A percentile compares a stretch with the other conserved stretches of the same genome.
These are phyloP conservation scores for Pestalotiopsis sp. DNA, from an alignment of 2,329 filamentous ascomycete species.

Conservation along the genomic window DNA sequence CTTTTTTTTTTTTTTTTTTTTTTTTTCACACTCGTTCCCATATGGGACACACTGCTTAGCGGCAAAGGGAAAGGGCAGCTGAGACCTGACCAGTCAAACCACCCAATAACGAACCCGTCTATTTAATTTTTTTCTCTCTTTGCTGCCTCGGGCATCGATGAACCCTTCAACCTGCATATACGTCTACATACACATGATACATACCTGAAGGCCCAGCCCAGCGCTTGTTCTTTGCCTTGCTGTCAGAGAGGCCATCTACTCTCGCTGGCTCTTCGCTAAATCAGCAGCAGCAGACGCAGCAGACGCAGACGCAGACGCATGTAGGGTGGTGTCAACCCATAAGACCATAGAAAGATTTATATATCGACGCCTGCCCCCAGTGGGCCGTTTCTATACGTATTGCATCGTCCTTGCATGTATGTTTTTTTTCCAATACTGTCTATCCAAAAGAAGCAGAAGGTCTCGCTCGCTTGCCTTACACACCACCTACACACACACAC, in stretches of 20 bases:
- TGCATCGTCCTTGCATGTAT: neutral
- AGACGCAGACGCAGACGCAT: neutral
- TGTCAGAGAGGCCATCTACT: neutral
- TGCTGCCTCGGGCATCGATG: slow-evolving; percentile 7
- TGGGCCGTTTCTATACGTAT: neutral
- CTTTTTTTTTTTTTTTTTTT: too few species aligned
- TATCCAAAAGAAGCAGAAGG: too few species aligned
- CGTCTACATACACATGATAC: slow-evolving; percentile 5
- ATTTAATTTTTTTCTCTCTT: too few species aligned
- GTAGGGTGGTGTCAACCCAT: neutral
- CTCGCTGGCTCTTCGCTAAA: neutral
- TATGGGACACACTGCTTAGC: slow-evolving; percentile 3
- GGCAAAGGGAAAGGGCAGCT: slow-evolving; percentile 1
- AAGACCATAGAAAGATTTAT: neutral
- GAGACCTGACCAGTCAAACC: slow-evolving; percentile 11
- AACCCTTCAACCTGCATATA: neutral
- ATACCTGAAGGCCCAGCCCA: neutral
- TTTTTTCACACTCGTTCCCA: too few species aligned
- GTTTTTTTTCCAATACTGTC: too few species aligned
- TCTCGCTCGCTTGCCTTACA: neutral
- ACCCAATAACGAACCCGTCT: neutral
- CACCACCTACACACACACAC: neutral
- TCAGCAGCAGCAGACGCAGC: neutral
- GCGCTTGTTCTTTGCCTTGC: neutral
- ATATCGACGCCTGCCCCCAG: neutral